Conservation (phyloP, 164 flowering plant species). For the Chimonanthus praecox region DNA sequence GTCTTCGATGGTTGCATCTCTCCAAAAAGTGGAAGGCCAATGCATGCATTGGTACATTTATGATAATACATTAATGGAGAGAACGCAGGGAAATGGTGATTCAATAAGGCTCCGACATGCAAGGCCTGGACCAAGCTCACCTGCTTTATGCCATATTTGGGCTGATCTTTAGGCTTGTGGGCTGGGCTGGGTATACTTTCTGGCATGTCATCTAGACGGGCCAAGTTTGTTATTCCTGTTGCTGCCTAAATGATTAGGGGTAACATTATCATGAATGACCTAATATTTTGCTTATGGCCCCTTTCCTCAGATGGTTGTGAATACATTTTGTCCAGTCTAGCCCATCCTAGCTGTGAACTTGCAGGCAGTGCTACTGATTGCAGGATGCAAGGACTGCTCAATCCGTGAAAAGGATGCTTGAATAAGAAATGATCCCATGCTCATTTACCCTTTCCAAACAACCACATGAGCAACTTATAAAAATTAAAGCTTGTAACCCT, state of each 20-base stretch:
- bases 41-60: neutral
- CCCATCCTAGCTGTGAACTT: too few species aligned
- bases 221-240: neutral
- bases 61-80: neutral
- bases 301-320: too few species aligned
- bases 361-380: too few species aligned
- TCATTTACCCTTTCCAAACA: too few species aligned
- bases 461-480: neutral
- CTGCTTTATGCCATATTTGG: neutral
- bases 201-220: neutral
- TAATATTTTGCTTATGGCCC: too few species aligned
- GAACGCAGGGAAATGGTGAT: neutral
- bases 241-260: too few species aligned
- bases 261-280: too few species aligned
- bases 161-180: neutral
- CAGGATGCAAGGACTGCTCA: too few species aligned
- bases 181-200: too few species aligned
- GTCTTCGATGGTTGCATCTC: neutral
- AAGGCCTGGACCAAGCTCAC: neutral
- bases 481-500: neutral
- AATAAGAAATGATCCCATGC: too few species aligned
- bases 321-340: too few species aligned
- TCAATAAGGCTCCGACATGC: neutral
- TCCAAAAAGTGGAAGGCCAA: neutral
- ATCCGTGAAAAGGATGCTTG: too few species aligned